phyloP scores from a whole-genome alignment of 345 rosid species.

The Combretum micranthum region DNA sequence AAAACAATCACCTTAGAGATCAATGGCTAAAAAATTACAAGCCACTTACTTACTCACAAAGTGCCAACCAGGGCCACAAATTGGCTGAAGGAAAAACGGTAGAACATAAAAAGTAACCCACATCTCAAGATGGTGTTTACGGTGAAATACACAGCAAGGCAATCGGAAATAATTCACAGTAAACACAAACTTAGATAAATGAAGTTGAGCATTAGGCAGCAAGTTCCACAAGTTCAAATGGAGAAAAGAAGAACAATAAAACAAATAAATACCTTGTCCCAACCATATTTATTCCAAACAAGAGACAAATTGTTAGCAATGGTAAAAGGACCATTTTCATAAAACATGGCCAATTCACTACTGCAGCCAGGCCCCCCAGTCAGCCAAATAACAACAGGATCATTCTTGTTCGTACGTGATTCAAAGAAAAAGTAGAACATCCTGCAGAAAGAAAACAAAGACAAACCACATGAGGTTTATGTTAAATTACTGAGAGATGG shows the following conservation, averaged over 20 bases:
- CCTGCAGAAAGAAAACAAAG: slow-evolving; percentile 31
- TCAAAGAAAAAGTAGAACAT: slow-evolving; percentile 98
- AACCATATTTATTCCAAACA: slow-evolving; percentile 79
- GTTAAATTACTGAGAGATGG: too few species aligned
- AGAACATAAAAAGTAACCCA: too few species aligned
- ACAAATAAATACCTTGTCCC: slow-evolving; percentile 77
- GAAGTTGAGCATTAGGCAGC: too few species aligned
- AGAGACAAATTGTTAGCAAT: slow-evolving; percentile 82
- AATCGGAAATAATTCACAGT: too few species aligned
- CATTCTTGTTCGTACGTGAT: slow-evolving; percentile 69
- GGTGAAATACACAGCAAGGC: too few species aligned
- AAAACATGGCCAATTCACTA: slow-evolving; percentile 94
- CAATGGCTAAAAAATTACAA: too few species aligned
- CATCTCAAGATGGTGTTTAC: too few species aligned
- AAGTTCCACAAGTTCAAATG: not conserved
- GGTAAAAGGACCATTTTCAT: slow-evolving; percentile 92
- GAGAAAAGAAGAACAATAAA: not conserved
- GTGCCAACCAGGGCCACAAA: too few species aligned
- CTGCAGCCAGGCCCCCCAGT: slow-evolving; percentile 99
- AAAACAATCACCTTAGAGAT: slow-evolving; percentile 12
- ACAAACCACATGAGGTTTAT: slow-evolving; percentile 4
- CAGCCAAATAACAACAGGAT: slow-evolving; percentile 95
- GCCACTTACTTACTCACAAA: too few species aligned
- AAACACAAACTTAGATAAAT: too few species aligned
- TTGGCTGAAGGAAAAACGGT: too few species aligned